These are phyloP conservation scores for Tetrahymena borealis DNA, from an alignment of 73 alveolate genomes.

Conservation along the genomic window DNA sequence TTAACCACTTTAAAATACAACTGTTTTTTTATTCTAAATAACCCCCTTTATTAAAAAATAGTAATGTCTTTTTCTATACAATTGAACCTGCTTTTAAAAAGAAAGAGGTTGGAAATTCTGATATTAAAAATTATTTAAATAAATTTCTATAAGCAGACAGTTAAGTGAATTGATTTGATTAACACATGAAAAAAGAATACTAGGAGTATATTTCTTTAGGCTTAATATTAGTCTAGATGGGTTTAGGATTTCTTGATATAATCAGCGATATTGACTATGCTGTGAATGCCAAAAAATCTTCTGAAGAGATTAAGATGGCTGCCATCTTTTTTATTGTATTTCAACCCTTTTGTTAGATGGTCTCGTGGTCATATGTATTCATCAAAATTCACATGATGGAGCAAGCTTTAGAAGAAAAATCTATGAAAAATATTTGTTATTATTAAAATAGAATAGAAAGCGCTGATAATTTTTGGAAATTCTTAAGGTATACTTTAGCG, in stretches of 20 bases:
- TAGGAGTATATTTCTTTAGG: not conserved
- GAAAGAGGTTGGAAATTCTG: too few species aligned
- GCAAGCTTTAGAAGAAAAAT: not conserved
- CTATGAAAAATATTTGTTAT: not conserved
- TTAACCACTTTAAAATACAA: too few species aligned
- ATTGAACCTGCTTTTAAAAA: too few species aligned
- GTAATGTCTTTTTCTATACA: too few species aligned
- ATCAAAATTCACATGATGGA: not conserved
- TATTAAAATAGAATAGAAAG: not conserved
- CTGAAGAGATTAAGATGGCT: not conserved
- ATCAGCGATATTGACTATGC: not conserved
- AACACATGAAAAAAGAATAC: not conserved
- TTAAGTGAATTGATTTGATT: not conserved
- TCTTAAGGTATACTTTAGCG: not conserved
- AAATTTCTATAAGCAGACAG: too few species aligned
- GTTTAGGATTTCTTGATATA: not conserved
- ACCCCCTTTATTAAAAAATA: too few species aligned
- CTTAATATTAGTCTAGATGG: not conserved
- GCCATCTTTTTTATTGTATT: not conserved
- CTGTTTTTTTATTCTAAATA: too few species aligned
- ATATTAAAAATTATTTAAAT: too few species aligned
- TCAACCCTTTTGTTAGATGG: not conserved
- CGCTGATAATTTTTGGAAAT: not conserved
- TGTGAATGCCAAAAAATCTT: not conserved
- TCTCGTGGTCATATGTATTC: not conserved